These are phyloP conservation scores for Hanseniaspora pseudoguilliermondii DNA, from an alignment of 805 yeast genomes.

Conservation along the genomic window DNA sequence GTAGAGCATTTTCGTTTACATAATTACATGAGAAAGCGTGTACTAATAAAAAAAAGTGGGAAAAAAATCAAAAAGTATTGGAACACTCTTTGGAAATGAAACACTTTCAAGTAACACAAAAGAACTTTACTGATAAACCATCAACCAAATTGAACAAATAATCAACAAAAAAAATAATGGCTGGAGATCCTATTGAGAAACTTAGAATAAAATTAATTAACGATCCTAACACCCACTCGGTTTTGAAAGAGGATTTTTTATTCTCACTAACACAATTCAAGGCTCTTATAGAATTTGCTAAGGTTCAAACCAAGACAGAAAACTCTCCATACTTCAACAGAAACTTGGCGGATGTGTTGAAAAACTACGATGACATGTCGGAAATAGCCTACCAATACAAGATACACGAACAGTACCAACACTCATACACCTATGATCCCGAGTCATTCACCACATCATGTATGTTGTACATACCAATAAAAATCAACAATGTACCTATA, in stretches of 20 bases:
- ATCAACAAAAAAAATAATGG: not conserved
- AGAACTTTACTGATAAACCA: no score
- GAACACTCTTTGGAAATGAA: no score
- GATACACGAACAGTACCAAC: constrained; percentile 64
- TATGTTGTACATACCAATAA: constrained; percentile 70
- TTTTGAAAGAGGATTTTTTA: constrained; percentile 11
- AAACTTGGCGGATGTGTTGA: constrained; percentile 8
- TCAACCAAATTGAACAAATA: not conserved
- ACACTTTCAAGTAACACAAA: no score
- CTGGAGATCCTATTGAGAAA: constrained; percentile 12
- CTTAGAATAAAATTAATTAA: constrained; percentile 9
- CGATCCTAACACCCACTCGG: constrained; percentile 5
- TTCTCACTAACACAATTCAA: constrained; percentile 2
- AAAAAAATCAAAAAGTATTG: no score
- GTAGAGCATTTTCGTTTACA: no score
- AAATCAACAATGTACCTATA: constrained; percentile 65
- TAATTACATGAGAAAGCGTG: no score
- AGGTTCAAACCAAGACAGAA: constrained; percentile 2
- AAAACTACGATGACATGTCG: constrained; percentile 1
- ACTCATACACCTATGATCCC: constrained; percentile 79
- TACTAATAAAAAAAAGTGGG: no score
- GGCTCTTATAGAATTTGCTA: constrained; percentile 10
- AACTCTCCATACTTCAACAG: constrained; percentile 4
- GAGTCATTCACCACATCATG: constrained; percentile 73
- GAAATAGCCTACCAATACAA: constrained; percentile 38